These are phyloP conservation scores for Penicillium canariense DNA, from an alignment of 495 filamentous ascomycete species.

Conservation along the genomic window DNA sequence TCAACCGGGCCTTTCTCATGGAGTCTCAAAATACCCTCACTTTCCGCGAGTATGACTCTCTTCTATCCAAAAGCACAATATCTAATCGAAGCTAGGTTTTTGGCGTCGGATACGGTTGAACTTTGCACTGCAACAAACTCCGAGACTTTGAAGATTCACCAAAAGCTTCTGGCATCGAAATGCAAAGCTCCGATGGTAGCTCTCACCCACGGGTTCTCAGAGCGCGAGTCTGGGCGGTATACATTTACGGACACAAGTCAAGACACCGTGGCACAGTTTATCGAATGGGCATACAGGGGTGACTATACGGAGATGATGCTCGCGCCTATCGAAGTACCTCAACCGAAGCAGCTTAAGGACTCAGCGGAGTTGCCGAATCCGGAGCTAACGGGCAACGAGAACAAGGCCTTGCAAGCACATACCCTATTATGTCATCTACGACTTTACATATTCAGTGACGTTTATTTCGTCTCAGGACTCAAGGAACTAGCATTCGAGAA, in stretches of 20 bases:
- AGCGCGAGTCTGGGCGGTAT: not conserved
- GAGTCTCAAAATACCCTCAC: not conserved
- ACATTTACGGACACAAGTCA: not conserved
- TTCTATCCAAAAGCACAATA: not conserved
- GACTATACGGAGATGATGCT: not conserved
- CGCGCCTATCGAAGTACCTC: not conserved
- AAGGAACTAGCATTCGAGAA: not conserved
- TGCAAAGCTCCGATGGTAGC: not conserved
- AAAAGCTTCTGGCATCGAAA: not conserved
- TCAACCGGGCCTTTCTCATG: too few relatives aligned
- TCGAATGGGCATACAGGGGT: not conserved
- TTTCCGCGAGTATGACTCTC: not conserved
- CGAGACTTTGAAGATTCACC: not conserved
- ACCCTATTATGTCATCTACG: not conserved
- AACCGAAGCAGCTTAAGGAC: not conserved
- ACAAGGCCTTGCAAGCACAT: not conserved
- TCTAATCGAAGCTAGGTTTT: not conserved
- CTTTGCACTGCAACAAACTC: not conserved
- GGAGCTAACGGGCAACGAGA: not conserved
- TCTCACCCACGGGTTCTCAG: not conserved
- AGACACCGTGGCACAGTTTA: not conserved
- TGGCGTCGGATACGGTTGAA: not conserved
- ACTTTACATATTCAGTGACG: not conserved
- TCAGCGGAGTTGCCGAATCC: not conserved
- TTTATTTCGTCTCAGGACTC: not conserved